phyloP scores from a whole-genome alignment of 2,329 filamentous ascomycete species.

The Cercospora zeina region DNA sequence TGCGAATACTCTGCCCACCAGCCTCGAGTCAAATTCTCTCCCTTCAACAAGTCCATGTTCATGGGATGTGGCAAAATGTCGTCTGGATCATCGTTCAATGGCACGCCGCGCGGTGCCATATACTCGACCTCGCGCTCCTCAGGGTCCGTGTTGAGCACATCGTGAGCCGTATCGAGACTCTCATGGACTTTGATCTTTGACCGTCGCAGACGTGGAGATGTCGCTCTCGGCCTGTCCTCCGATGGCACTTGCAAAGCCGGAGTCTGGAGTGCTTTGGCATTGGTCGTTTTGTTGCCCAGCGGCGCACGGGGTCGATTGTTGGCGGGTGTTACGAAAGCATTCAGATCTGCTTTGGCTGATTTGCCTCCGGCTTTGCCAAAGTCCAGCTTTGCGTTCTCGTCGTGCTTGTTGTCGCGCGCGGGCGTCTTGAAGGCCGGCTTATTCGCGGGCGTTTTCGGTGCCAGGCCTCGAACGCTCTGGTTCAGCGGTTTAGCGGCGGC shows the following conservation, averaged over 20 bases:
- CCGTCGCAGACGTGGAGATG: constrained; percentile 58
- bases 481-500: constrained; percentile 71
- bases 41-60: constrained; percentile 46
- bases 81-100: constrained; percentile 40
- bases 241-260: constrained; percentile 56
- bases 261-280: constrained; percentile 76
- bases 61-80: constrained; percentile 35
- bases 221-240: constrained; percentile 52
- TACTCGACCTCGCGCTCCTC: constrained; percentile 82
- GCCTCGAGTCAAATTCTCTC: constrained; percentile 55
- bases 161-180: constrained; percentile 37
- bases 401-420: constrained; percentile 65
- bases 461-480: constrained; percentile 61
- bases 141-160: constrained; percentile 28
- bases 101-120: constrained; percentile 71
- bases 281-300: constrained; percentile 92
- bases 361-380: constrained; percentile 61
- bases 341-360: constrained; percentile 59
- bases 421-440: constrained; percentile 75
- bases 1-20: constrained; percentile 56
- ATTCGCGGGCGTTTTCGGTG: constrained; percentile 76
- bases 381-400: constrained; percentile 73
- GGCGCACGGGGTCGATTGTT: constrained; percentile 77
- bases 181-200: constrained; percentile 64
- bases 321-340: constrained; percentile 75